These are phyloP conservation scores for Primulina tabacum DNA, from an alignment of 257 asterid species.

Conservation along the genomic window DNA sequence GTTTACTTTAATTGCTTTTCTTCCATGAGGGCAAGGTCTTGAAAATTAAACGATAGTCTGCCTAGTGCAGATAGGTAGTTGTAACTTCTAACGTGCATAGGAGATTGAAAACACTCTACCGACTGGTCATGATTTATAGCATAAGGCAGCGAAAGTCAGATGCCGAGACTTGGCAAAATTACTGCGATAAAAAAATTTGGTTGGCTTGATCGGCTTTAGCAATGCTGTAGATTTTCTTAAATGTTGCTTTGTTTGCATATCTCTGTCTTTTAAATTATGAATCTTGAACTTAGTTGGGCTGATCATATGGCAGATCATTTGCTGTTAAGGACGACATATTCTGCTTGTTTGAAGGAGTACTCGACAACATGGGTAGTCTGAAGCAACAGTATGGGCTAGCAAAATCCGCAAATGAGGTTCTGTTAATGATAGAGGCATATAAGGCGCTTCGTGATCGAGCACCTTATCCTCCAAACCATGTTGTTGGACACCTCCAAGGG, in stretches of 20 bases:
- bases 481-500: constrained; percentile 96
- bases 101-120: not conserved
- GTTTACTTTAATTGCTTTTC: constrained; percentile 19
- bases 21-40: not conserved
- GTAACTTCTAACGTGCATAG: too few relatives aligned
- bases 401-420: constrained; percentile 88
- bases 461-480: constrained; percentile 94
- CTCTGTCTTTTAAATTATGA: not conserved
- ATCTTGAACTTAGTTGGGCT: constrained; percentile 11
- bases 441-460: constrained; percentile 96
- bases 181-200: not conserved
- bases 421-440: constrained; percentile 94
- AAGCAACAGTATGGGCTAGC: constrained; percentile 89
- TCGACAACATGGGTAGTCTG: constrained; percentile 87
- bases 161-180: not conserved
- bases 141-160: not conserved
- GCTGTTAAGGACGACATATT: constrained; percentile 95
- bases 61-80: not conserved
- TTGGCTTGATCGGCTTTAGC: not conserved
- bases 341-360: constrained; percentile 93
- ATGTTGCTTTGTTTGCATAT: not conserved
- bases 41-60: not conserved
- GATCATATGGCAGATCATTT: constrained; percentile 56
- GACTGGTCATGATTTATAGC: not conserved
- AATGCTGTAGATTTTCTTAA: not conserved